phyloP scores from a whole-genome alignment of 208 protist genomes.

The Trypanosomatidae sp. region DNA sequence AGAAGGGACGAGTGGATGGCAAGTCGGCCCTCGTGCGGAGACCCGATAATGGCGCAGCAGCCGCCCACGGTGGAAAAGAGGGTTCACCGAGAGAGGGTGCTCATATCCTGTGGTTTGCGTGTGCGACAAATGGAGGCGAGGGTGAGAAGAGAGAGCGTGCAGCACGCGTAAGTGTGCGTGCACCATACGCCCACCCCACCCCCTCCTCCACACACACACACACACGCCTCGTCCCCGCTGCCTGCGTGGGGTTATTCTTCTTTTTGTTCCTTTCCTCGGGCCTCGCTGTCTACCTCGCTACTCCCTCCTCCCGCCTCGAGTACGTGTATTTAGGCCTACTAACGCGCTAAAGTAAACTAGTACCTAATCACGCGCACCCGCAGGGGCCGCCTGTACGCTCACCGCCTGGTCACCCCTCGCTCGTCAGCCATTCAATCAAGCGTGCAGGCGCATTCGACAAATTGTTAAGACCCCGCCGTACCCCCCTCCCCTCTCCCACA shows the following conservation, averaged over 20 bases:
- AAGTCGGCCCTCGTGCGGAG: background rate
- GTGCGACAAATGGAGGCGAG: background rate
- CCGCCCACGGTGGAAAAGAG: background rate
- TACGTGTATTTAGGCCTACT: background rate
- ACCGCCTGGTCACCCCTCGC: background rate
- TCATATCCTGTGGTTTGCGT: background rate
- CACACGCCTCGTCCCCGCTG: background rate
- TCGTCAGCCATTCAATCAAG: background rate
- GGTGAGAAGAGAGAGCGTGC: background rate
- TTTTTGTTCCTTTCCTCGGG: background rate
- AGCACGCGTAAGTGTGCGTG: background rate
- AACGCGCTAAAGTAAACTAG: background rate
- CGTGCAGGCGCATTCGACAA: background rate
- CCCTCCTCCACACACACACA: background rate
- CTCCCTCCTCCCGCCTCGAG: background rate
- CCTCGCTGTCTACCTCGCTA: background rate
- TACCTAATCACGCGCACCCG: background rate
- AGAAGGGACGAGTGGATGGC: background rate
- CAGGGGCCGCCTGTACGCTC: background rate
- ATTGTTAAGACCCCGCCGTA: too few species aligned
- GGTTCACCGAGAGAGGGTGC: background rate
- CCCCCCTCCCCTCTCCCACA: background rate
- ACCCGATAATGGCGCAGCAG: background rate
- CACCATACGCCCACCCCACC: background rate
- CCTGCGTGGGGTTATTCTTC: background rate